Base-by-base conservation (phyloP, 1,139 yeast genomes). In the Yarrowia galli region DNA sequence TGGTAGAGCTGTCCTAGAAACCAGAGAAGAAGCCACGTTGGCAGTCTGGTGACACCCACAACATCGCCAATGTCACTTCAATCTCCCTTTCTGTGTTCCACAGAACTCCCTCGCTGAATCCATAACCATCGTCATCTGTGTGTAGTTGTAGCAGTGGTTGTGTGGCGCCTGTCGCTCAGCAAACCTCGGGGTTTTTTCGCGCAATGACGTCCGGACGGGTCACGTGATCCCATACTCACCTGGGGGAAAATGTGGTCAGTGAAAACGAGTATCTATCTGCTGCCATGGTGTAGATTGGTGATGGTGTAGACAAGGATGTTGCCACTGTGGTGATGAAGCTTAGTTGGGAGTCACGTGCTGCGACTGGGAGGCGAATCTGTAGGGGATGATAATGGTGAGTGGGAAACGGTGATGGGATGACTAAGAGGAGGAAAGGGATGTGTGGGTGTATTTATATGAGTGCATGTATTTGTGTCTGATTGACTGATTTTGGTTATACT, bases 241-340 rank as follows among this genome's bases (percentile, higher is more conserved):
- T 90, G 77, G 98, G 98, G 68, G 98, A 92, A 79, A 93, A 93
- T 42, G 98, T 93, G 61, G 98, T 93, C 72, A 95, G 85, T 32
- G 99, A 96, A 78, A 96, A 96, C 18, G 99, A 93, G 81, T 96
- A 95, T 84, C 98, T 87, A 79, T 95, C 98, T 72, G 99, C 97
- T 98, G 95, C 93, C 70, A 70, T 79, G 48, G 23, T 49, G 51
- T 42, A 15, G 51, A 23, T 42, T 40, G 63, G 48, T 53, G 48
- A 25, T n/a, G 61, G 48, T 40, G 67, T 22, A 23, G 66, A 36
- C 46, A 48, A 20, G 23, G 64, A 40, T 49, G 58, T 49, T 38
- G 67, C 56, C 58, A 46, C 56, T 63, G 67, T 63, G 67, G 67
- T 49, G 60, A 32, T 48, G 67, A 48, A 51, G 67, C 32, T 48